Evolutionary conservation across 2,329 filamentous ascomycete species (phyloP), one percentile per base, ranked within the genome.

Genomic region (Apiospora malaysiana): DNA sequence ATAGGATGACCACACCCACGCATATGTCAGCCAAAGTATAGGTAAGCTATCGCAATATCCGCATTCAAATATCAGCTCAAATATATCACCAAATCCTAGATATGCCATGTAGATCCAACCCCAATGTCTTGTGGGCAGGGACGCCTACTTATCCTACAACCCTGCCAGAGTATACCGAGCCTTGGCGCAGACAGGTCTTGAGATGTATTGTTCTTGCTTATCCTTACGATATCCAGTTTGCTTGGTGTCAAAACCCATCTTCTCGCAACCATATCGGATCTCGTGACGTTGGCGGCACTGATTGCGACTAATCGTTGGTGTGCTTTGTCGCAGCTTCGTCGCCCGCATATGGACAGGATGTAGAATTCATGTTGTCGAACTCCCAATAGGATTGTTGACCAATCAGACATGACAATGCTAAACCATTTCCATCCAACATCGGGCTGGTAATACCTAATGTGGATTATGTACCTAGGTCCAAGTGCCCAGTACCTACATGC

Each of bases 301-400:
- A 4, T 21, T 12, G 7, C 32, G 4, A 10, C n/a, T 14, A n/a
- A 8, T 3, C 45, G 18, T n/a, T 40, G 27, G 18, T 63, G 7
- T 63, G 56, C 9, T 40, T 40, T 63, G 56, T 40, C 21, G 56
- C 56, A 63, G 18, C 32, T 63, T 63, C 16, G 10, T n/a, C 8
- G 2, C 6, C 32, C 8, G 32, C 27, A 37, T 32, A 63, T 40
- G 56, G 27, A 18, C 45, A 63, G 16, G 16, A 18, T 4, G 25
- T 10, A 27, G 25, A 32, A 27, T 37, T 18, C 16, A n/a, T 63
- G 56, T 40, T 32, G 56, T 63, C 32, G 32, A 63, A 63, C 18
- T n/a, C 56, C 56, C 27, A 63, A 63, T 63, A 40, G 56, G 56
- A 40, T 40, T n/a, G 4, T 63, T 12, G 56, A 21, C 56, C 56